Evolutionary conservation across 176 grass and related monocot genomes (phyloP).

Genomic region (Aegilops sharonensis): DNA sequence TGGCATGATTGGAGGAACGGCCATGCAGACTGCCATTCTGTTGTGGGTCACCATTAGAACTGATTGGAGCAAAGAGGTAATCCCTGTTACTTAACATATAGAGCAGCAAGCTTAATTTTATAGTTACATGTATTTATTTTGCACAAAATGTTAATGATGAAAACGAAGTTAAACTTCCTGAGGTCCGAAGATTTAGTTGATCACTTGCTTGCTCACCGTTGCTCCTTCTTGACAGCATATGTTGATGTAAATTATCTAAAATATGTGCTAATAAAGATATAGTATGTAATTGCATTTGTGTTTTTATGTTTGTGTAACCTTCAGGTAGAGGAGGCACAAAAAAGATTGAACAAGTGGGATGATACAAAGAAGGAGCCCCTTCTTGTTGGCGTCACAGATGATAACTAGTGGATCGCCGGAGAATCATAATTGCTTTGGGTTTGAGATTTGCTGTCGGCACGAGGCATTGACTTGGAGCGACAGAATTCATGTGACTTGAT

Average conservation of each 20-base stretch:
- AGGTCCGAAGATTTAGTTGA: not conserved
- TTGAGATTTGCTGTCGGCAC: not conserved
- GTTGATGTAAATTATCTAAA: not conserved
- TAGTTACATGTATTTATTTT: not conserved
- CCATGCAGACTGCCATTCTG: slow-evolving; percentile 67
- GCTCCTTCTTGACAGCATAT: too few species aligned
- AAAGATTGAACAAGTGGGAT: slow-evolving; percentile 53
- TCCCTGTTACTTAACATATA: not conserved
- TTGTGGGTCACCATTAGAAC: slow-evolving; percentile 62
- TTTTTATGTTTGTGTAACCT: not conserved
- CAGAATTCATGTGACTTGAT: not conserved
- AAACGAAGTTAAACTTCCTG: not conserved
- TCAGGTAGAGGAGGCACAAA: slow-evolving; percentile 57
- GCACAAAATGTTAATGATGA: too few species aligned
- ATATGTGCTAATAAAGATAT: not conserved
- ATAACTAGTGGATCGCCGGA: not conserved
- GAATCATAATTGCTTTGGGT: not conserved
- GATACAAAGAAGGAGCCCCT: slow-evolving; percentile 60
- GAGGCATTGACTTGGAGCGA: not conserved
- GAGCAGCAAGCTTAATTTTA: not conserved
- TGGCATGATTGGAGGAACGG: slow-evolving; percentile 84
- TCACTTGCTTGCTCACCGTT: not conserved
- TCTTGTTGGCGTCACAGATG: slow-evolving; percentile 1
- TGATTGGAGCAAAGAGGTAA: slow-evolving; percentile 81
- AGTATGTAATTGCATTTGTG: not conserved